Base-by-base conservation (phyloP, 2,329 filamentous ascomycete species). In the Ophiostoma himal-ulmi region DNA sequence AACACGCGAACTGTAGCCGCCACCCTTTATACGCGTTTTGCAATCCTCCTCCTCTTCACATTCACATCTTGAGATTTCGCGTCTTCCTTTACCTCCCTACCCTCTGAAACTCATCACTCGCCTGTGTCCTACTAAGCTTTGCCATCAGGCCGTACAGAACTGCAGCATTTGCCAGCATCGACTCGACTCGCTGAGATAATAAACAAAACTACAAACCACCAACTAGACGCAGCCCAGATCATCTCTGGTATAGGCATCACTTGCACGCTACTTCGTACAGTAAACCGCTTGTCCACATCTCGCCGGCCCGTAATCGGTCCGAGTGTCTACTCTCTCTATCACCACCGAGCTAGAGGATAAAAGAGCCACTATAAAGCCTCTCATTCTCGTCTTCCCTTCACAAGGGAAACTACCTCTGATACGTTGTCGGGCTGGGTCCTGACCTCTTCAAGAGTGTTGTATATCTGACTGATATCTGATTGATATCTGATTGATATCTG, bases 241-340 rank as follows among this genome's bases (percentile, higher is more conserved):
- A 36, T 7, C 20, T 7, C 20, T 22, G 13, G 62, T 20, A 39
- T 36, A 37, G n/a, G 30, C 62, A 36, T 36, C 36, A 39, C 62
- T 65, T 22, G 62, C 62, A 65, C 34, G 20, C 62, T 65, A 65
- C 62, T 65, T 39, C 62, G 62, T 65, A 65, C 62, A 65, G 62
- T 65, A 65, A 65, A 65, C 62, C 22, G 62, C 62, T 65, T 22
- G 62, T 65, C 62, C n/a, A n/a, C 17, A 57, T 26, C 36, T 65
- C 36, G 34, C 36, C 62, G 62, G n/a, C 62, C 62, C 36, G n/a
- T 65, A 65, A 65, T 65, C 62, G 62, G 62, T 39, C 62, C 36
- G 62, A n/a, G 34, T 64, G 26, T 64, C 36, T 22, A n/a, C 6
- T 65, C 62, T 65, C 62, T 22, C 57, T 57, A 54, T 54, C 8